Evolutionary conservation across 371 early-diverging fungal species (phyloP), one percentile per base, ranked within the genome.

Genomic region (Mortierella sp.): DNA sequence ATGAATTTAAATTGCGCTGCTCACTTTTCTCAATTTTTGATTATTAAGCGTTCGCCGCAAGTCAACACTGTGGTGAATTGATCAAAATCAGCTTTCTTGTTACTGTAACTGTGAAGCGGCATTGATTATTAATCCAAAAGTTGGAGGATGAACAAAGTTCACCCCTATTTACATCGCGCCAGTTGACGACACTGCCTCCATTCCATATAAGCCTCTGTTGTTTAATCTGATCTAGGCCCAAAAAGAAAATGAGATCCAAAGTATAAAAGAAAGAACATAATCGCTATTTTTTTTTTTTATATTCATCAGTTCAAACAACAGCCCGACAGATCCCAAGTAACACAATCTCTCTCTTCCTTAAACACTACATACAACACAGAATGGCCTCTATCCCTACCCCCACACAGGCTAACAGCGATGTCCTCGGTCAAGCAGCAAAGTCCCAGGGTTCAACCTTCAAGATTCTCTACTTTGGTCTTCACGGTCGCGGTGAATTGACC

Each of bases 401-500:
- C 22, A 76, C 76, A 35, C 53, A 71, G 23, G 66, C 73, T 31
- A n/a, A 23, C 34, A 60, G 37, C 63, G 53, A 65, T 9, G 58
- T 58, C 58, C 70, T 69, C 61, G 35, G 64, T 58, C 51, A 68
- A 34, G 72, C 68, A 29, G 68, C 45, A 35, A 43, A 58, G 45
- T 70, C 73, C 29, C 64, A 47, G 17, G 62, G 67, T 19, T 70
- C 74, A 3, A 59, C 59, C 64, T 80, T 34, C 75, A 62, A 80
- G 68, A 19, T 67, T 49, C 71, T 74, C 35, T 80, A 80, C 75
- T 80, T 80, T 64, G 63, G 42, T 17, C 54, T 80, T 28, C 71
- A 74, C 31, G 80, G 71, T 47, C 81, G 81, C 4, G 81, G 81
- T 29, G 75, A 74, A 31, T 60, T 80, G 28, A 68, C 37, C 45